These are phyloP conservation scores for Ophiostoma angusticollis DNA, from an alignment of 2,329 filamentous ascomycete species.

Conservation along the genomic window DNA sequence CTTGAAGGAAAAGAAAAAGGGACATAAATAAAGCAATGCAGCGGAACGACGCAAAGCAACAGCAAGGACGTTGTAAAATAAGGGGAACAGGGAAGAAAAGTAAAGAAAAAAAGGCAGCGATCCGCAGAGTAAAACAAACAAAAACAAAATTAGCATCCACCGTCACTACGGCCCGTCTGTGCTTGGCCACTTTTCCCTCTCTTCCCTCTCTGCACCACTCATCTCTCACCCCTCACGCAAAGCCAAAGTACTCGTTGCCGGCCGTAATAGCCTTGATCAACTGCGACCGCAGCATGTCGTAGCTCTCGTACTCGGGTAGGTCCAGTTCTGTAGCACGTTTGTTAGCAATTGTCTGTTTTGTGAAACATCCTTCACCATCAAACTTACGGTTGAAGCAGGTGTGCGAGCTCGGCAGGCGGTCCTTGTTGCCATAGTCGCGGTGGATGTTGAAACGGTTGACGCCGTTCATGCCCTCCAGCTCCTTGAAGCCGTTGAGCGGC, in stretches of 20 bases:
- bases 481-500: constrained; percentile 95
- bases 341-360: no score
- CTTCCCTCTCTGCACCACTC: background rate
- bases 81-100: background rate
- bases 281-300: constrained; percentile 77
- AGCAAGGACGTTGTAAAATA: no score
- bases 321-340: constrained; percentile 62
- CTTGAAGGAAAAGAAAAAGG: background rate
- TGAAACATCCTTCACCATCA: no score
- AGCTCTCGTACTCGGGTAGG: constrained; percentile 94
- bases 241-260: constrained; percentile 94
- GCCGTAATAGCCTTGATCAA: constrained; percentile 94
- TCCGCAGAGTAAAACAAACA: background rate
- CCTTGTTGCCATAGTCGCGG: constrained; percentile 92
- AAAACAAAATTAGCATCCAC: background rate
- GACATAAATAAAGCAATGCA: constrained; percentile 1
- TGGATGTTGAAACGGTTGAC: constrained; percentile 98
- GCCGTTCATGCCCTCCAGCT: constrained; percentile 98
- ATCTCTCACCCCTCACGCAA: constrained; percentile 48
- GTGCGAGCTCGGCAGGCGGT: constrained; percentile 88
- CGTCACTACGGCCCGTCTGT: background rate
- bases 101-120: background rate
- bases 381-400: constrained; percentile 99
- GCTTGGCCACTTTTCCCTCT: background rate
- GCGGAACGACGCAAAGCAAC: no score